These are phyloP conservation scores for Quercus aquifolioides DNA, from an alignment of 306 rosid genomes.

Conservation along the genomic window DNA sequence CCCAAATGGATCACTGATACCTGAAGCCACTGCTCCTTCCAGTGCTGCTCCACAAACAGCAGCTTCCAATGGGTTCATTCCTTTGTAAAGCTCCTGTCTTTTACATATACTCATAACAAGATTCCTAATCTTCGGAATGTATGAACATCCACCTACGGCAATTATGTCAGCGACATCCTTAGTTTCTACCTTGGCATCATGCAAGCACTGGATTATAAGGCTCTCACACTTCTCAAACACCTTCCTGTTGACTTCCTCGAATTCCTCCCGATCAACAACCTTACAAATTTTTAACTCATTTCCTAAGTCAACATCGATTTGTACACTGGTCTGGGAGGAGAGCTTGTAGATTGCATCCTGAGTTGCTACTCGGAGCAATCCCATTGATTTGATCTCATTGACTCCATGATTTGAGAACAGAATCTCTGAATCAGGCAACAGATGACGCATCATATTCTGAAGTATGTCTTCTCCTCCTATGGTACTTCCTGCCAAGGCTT, in stretches of 20 bases:
- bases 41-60: conserved; percentile 82
- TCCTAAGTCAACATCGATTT: conserved; percentile 65
- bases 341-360: conserved; percentile 81
- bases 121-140: conserved; percentile 62
- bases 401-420: conserved; percentile 45
- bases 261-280: conserved; percentile 53
- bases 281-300: conserved; percentile 51
- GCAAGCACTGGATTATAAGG: conserved; percentile 63
- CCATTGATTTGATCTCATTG: conserved; percentile 53
- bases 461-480: conserved; percentile 96
- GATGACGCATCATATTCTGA: conserved; percentile 70
- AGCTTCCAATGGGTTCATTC: conserved; percentile 74
- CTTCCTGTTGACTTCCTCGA: conserved; percentile 63
- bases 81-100: conserved; percentile 51
- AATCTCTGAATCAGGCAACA: conserved; percentile 55
- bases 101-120: conserved; percentile 38
- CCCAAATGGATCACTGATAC: conserved; percentile 73
- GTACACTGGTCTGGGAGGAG: conserved; percentile 42
- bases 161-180: conserved; percentile 65
- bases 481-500: conserved; percentile 74
- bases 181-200: conserved; percentile 58
- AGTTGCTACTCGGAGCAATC: conserved; percentile 67
- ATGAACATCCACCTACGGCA: conserved; percentile 78
- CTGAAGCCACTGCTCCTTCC: conserved; percentile 87
- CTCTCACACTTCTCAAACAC: conserved; percentile 67